phyloP scores from a whole-genome alignment of 2,329 filamentous ascomycete genomes.

The Magnaporthales sp. region DNA sequence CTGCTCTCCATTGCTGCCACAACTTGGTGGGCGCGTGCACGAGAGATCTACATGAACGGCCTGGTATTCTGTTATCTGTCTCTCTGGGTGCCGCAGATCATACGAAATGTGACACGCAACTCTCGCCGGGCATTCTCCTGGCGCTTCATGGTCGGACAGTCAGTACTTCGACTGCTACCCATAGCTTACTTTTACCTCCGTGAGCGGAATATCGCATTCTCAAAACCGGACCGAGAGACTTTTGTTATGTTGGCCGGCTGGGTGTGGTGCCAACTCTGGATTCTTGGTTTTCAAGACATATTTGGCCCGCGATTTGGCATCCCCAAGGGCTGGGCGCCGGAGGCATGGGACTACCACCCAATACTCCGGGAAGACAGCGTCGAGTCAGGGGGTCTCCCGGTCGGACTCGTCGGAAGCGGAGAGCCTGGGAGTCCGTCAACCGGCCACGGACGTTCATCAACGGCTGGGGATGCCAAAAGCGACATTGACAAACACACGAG shows the following conservation, averaged over 20 bases:
- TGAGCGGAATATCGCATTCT: constrained; percentile 72
- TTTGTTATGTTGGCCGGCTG: constrained; percentile 62
- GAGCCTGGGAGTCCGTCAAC: constrained; percentile 20
- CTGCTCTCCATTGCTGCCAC: constrained; percentile 51
- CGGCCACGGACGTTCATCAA: constrained; percentile 21
- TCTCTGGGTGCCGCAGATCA: constrained; percentile 87
- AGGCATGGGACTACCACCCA: constrained; percentile 92
- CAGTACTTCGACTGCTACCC: constrained; percentile 66
- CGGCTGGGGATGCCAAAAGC: constrained; percentile 19
- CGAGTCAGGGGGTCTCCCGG: constrained; percentile 71
- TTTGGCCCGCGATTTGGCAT: constrained; percentile 85
- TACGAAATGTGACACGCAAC: constrained; percentile 82
- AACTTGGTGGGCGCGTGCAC: constrained; percentile 49
- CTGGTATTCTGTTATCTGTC: constrained; percentile 73
- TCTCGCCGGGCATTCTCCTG: constrained; percentile 85
- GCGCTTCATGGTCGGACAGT: constrained; percentile 84
- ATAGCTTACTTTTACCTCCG: constrained; percentile 80
- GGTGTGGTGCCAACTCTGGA: constrained; percentile 79
- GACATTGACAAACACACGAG: constrained; percentile 18
- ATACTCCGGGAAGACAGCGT: constrained; percentile 74
- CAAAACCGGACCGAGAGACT: constrained; percentile 55
- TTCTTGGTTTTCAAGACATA: constrained; percentile 74
- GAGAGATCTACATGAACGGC: constrained; percentile 50
- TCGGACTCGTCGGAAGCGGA: constrained; percentile 49
- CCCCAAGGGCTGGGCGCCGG: constrained; percentile 56